Conservation (phyloP, 495 filamentous ascomycete species). For the Peziza echinospora region DNA sequence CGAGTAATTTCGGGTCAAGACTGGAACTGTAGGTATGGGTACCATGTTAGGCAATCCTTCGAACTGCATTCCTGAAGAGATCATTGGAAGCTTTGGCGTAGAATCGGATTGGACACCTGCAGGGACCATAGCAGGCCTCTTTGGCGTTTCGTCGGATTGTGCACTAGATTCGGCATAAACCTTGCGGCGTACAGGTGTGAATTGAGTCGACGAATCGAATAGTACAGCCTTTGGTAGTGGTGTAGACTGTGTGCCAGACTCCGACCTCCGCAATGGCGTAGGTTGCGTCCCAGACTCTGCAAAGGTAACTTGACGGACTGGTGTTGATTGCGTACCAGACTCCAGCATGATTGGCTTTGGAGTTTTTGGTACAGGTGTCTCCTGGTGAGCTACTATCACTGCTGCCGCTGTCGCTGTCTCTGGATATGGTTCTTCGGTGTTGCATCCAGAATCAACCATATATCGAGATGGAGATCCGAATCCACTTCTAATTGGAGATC, state of each 20-base stretch:
- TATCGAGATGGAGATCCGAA: constrained; percentile 18
- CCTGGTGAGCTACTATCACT: constrained; percentile 15
- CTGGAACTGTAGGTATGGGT: not conserved
- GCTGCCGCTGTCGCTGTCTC: constrained; percentile 23
- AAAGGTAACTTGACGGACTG: not conserved
- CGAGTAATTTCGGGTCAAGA: not conserved
- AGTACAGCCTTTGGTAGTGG: not conserved
- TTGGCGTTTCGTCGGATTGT: constrained; percentile 1
- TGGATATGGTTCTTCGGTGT: constrained; percentile 49
- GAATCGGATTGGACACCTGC: constrained; percentile 7
- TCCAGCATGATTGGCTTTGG: not conserved
- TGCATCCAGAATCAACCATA: constrained; percentile 66
- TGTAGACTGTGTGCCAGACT: not conserved
- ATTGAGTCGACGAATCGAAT: not conserved
- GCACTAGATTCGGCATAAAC: not conserved
- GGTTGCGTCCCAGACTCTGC: not conserved
- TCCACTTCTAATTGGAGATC: constrained; percentile 18
- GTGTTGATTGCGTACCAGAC: not conserved
- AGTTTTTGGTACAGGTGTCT: not conserved
- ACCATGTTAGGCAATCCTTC: not conserved
- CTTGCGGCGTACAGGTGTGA: not conserved
- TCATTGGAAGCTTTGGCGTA: not conserved
- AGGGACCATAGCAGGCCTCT: not conserved
- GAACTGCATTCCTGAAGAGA: not conserved
- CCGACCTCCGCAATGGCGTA: not conserved